Evolutionary conservation across 768 basidiomycete genomes (phyloP).

Genomic region (Galerina marginata): DNA sequence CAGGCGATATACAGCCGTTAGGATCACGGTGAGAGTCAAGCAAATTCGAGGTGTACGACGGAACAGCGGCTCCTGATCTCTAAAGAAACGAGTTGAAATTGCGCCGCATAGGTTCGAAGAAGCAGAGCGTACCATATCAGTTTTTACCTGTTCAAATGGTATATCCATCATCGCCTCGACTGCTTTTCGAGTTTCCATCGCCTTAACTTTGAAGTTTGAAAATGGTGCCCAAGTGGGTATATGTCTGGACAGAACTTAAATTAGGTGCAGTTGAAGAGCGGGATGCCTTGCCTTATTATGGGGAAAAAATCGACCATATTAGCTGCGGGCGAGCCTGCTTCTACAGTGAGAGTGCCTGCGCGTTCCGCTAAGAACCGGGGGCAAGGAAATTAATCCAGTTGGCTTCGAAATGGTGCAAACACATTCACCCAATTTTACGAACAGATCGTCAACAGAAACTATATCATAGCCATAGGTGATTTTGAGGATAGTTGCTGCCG

Average conservation of each 20-base stretch:
- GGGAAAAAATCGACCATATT: constrained; percentile 58
- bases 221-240: constrained; percentile 58
- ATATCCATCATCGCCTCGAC: constrained; percentile 55
- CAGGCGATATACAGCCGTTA: constrained; percentile 38
- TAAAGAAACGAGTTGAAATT: constrained; percentile 26
- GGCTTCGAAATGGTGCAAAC: background rate
- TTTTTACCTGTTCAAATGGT: constrained; percentile 56
- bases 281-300: constrained; percentile 38
- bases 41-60: constrained; percentile 52
- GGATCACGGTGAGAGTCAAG: constrained; percentile 44
- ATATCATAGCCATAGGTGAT: constrained; percentile 55
- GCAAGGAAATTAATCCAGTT: constrained; percentile 6
- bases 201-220: constrained; percentile 50
- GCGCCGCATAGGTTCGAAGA: constrained; percentile 15
- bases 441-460: constrained; percentile 46
- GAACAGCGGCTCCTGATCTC: constrained; percentile 46
- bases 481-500: constrained; percentile 52
- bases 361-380: constrained; percentile 40
- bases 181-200: constrained; percentile 44
- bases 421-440: constrained; percentile 45
- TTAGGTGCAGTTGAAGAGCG: background rate
- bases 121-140: constrained; percentile 44
- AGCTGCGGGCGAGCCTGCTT: constrained; percentile 51
- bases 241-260: constrained; percentile 34
- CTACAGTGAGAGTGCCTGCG: constrained; percentile 50